Evolutionary conservation across 179 eudicot genomes (phyloP).

Genomic region (Vitellaria paradoxa): DNA sequence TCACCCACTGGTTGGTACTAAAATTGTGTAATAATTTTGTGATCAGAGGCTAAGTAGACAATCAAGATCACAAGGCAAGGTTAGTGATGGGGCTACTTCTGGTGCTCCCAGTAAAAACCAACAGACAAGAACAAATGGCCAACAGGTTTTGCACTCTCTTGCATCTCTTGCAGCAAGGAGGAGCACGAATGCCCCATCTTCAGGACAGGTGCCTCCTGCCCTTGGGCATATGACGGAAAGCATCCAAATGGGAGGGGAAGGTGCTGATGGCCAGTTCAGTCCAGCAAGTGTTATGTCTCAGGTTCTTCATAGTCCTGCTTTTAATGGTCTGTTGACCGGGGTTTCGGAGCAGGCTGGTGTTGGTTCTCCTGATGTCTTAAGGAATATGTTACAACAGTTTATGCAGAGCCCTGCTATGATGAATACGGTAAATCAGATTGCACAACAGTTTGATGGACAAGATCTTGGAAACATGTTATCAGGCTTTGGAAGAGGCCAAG

Average conservation of each 20-base stretch:
- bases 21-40: neutral
- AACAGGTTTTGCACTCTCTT: slow-evolving; percentile 66
- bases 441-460: slow-evolving; percentile 70
- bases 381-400: slow-evolving; percentile 77
- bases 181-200: slow-evolving; percentile 20
- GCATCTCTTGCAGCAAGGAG: slow-evolving; percentile 36
- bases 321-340: slow-evolving; percentile 69
- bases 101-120: slow-evolving; percentile 39
- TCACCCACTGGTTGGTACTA: neutral
- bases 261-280: slow-evolving; percentile 23
- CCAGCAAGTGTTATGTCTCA: slow-evolving; percentile 51
- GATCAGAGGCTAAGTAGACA: slow-evolving; percentile 54
- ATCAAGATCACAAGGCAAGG: slow-evolving; percentile 31
- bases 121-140: slow-evolving; percentile 40
- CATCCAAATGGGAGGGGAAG: slow-evolving; percentile 28
- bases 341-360: slow-evolving; percentile 80
- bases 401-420: slow-evolving; percentile 81
- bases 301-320: slow-evolving; percentile 72
- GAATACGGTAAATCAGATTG: slow-evolving; percentile 82
- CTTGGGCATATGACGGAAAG: slow-evolving; percentile 23
- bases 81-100: slow-evolving; percentile 40
- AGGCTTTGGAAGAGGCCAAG: slow-evolving; percentile 50
- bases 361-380: slow-evolving; percentile 78
- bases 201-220: slow-evolving; percentile 31
- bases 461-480: slow-evolving; percentile 59